phyloP scores from a whole-genome alignment of 768 basidiomycete genomes.

The Kwoniella dejecticola region DNA sequence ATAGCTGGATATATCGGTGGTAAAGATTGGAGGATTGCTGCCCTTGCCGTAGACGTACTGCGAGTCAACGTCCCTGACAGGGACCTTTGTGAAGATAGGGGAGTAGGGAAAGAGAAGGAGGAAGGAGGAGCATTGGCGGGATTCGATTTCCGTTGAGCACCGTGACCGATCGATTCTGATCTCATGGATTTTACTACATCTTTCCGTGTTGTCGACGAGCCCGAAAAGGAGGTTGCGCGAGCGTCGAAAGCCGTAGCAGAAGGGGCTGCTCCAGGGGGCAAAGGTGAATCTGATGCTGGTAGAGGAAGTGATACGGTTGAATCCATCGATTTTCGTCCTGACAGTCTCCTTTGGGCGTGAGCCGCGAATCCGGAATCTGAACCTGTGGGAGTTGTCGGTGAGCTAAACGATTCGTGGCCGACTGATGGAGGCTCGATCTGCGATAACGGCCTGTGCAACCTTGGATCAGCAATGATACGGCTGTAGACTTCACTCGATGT shows the following conservation, averaged over 20 bases:
- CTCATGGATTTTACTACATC: conserved; percentile 40
- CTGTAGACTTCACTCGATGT: too few relatives aligned
- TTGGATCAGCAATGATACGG: too few relatives aligned
- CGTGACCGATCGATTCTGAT: conserved; percentile 47
- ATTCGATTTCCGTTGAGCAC: conserved; percentile 14
- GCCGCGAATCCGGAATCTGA: conserved; percentile 36
- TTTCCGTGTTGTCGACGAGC: conserved; percentile 33
- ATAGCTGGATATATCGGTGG: conserved; percentile 93
- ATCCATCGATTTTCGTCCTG: conserved; percentile 48
- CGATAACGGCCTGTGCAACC: conserved; percentile 37
- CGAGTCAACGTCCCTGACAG: conserved; percentile 37
- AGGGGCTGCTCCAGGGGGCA: conserved; percentile 39
- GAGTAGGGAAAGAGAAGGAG: conserved; percentile 38
- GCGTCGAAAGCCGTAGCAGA: conserved; percentile 30
- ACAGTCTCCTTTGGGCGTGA: conserved; percentile 31
- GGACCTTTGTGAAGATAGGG: conserved; percentile 43
- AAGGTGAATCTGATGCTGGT: conserved; percentile 12
- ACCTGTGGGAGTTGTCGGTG: conserved; percentile 46
- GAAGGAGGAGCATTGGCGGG: conserved; percentile 27
- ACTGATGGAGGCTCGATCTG: conserved; percentile 36
- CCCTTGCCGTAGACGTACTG: conserved; percentile 48
- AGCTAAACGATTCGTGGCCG: conserved; percentile 29
- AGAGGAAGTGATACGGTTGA: conserved; percentile 45
- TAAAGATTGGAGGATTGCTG: conserved; percentile 60
- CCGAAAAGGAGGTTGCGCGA: conserved; percentile 52